Evolutionary conservation across 805 yeast species (phyloP).

Genomic region (Isabelozyma pseudorhagii): DNA sequence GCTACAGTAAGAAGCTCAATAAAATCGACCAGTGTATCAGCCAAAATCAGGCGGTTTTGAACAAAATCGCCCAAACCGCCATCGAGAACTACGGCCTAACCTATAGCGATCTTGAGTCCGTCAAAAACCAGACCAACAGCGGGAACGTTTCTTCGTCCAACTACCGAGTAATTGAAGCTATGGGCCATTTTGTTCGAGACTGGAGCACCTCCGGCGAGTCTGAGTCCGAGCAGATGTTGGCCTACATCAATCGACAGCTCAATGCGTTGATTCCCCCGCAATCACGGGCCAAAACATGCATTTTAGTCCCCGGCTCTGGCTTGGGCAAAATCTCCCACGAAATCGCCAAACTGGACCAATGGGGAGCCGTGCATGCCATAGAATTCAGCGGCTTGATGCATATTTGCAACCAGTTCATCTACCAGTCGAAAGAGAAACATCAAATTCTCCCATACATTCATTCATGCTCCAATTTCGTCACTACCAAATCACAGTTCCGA

Average conservation of each 20-base stretch:
- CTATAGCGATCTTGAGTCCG: conserved; percentile 26
- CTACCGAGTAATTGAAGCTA: conserved; percentile 53
- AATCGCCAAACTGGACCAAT: conserved; percentile 41
- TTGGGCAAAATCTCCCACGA: conserved; percentile 75
- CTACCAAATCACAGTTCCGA: conserved; percentile 49
- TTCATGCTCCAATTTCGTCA: conserved; percentile 63
- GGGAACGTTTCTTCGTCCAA: conserved; percentile 11
- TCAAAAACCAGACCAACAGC: conserved; percentile 7
- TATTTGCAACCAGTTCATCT: conserved; percentile 59
- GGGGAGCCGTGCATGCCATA: conserved; percentile 59
- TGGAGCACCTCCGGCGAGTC: conserved; percentile 54
- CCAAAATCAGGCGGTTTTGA: conserved; percentile 47
- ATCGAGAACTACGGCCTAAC: conserved; percentile 45
- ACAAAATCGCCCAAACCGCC: conserved; percentile 41
- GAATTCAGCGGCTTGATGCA: conserved; percentile 80
- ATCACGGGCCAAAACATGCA: conserved; percentile 38
- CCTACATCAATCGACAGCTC: conserved; percentile 49
- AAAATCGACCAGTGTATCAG: conserved; percentile 45
- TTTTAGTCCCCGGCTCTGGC: conserved; percentile 87
- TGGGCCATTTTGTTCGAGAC: conserved; percentile 78
- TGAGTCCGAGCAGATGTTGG: conserved; percentile 53
- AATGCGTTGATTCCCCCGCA: conserved; percentile 23
- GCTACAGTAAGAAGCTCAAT: conserved; percentile 52
- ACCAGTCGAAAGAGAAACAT: conserved; percentile 20
- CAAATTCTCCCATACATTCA: conserved; percentile 53